Conservation (phyloP, 805 yeast genomes). For the Suhomyces canberraensis region DNA sequence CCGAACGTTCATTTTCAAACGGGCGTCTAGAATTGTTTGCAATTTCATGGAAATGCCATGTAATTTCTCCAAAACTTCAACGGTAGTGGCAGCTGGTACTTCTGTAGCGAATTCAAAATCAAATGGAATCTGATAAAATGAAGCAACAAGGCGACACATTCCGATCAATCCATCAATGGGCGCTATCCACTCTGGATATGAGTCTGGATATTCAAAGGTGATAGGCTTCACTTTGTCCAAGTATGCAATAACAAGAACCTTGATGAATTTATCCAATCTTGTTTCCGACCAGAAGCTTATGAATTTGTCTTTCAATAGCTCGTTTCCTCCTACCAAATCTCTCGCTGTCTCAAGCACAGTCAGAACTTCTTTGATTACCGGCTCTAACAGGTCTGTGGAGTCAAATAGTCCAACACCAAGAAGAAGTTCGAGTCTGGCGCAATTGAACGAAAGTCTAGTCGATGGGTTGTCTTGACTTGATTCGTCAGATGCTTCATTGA, state of each 20-base stretch:
- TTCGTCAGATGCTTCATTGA: no score
- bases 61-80: neutral
- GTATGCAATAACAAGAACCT: neutral
- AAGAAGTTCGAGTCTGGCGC: slow-evolving; percentile 5
- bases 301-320: neutral
- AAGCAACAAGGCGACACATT: neutral
- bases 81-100: neutral
- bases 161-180: neutral
- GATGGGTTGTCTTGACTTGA: no score
- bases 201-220: neutral
- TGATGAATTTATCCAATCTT: slow-evolving; percentile 1
- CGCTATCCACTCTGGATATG: neutral
- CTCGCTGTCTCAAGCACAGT: neutral
- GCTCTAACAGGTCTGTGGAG: neutral
- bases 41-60: neutral
- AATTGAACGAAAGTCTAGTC: slow-evolving; percentile 2
- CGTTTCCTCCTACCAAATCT: neutral
- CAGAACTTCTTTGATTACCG: neutral
- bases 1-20: no score
- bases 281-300: slow-evolving; percentile 3
- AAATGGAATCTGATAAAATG: neutral
- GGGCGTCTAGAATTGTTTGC: neutral
- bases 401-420: slow-evolving; percentile 5
- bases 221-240: neutral
- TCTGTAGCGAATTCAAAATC: neutral